Evolutionary conservation across 1,284 basidiomycete species (phyloP), one percentile per base, ranked within the genome.

Genomic region (Apiotrichum domesticum): DNA sequence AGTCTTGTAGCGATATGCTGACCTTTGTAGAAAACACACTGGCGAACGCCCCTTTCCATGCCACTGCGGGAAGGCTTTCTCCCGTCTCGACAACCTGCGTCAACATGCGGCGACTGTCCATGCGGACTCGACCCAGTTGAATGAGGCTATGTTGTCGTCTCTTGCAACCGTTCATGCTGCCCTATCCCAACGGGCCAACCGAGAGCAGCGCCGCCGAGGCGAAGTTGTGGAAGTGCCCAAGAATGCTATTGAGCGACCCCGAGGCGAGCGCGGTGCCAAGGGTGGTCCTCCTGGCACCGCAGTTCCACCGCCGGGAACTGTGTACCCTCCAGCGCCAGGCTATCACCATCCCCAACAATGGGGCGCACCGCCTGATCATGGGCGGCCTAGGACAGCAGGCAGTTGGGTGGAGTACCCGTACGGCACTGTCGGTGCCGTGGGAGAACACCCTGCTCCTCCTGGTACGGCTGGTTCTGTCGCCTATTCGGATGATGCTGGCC

Each of bases 51-150:
- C 94, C 4, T 97, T 97, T 77, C 84, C 85, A 48, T 98, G 94
- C 73, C 93, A 97, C 71, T 98, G 94, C 79, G 84, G 85, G 34
- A 95, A 96, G 74, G 87, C 94, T 59, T 97, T 98, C 72, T 95
- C 91, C 14, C 86, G 94, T 32, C 86, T 97, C 69, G 94, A 98
- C 79, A 98, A 98, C 72, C 83, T 98, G 10, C 85, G 94, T 47
- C 94, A 97, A 71, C 94, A 98, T 75, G 90, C 93, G 0, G 88
- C 94, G 78, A 96, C 93, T 3, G 92, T 96, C 2, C 94, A 98
- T 70, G 86, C 91, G 33, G 91, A 96, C 71, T 88, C 88, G 77
- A 66, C 74, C 0, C 86, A 88, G 0, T 83, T 86, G 72, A 98
- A 97, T 80, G 90, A 94, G 72, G 79, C 82, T 46, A 93, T 94